Conservation (phyloP, 2,329 filamentous ascomycete genomes). For the Aureobasidium subglaciale region DNA sequence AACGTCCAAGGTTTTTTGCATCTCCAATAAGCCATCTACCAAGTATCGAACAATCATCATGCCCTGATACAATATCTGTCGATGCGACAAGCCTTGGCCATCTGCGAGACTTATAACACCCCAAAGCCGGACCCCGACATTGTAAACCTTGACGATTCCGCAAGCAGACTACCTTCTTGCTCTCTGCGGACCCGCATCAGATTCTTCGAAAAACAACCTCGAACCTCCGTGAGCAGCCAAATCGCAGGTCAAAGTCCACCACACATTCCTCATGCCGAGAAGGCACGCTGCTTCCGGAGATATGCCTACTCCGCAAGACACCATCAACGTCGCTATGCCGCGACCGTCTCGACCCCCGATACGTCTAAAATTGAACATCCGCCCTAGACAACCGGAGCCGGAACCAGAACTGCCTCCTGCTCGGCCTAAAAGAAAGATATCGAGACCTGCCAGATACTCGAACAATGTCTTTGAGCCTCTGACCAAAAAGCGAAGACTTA, state of each 20-base stretch:
- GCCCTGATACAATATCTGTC: neutral
- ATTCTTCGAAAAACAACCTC: neutral
- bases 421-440: slow-evolving; percentile 12
- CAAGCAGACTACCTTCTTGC: neutral
- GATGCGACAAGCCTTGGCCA: neutral
- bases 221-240: neutral
- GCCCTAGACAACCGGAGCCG: neutral
- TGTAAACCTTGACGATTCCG: neutral
- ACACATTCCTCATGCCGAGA: slow-evolving; percentile 14
- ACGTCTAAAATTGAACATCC: slow-evolving; percentile 25
- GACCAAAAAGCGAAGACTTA: slow-evolving; percentile 1
- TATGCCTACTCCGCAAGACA: slow-evolving; percentile 5
- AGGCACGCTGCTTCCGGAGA: slow-evolving; percentile 9
- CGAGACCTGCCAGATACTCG: slow-evolving; percentile 11
- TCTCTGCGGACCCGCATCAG: neutral
- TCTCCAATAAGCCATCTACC: neutral
- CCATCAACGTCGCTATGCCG: slow-evolving; percentile 11
- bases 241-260: neutral
- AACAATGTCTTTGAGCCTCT: slow-evolving; percentile 7
- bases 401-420: neutral
- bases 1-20: neutral
- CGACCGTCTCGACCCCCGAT: neutral
- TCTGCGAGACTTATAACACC: slow-evolving; percentile 9
- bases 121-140: neutral
- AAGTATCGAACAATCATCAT: neutral